phyloP scores from a whole-genome alignment of 2,329 filamentous ascomycete genomes.

The Talaromyces verruculosus region DNA sequence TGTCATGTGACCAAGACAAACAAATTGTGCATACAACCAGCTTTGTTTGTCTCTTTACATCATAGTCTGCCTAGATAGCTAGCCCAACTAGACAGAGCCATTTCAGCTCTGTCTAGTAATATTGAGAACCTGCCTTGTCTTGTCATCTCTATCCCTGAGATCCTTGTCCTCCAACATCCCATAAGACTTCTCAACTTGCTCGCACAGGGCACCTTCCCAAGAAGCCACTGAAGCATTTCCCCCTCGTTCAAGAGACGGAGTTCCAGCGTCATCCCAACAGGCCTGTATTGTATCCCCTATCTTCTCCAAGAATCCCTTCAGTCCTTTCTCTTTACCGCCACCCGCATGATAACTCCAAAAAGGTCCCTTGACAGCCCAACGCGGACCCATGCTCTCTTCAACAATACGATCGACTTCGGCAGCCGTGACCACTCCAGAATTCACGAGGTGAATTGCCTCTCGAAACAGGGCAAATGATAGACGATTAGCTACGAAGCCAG shows the following conservation, averaged over 20 bases:
- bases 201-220: conserved; percentile 15
- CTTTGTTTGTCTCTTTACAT: background rate
- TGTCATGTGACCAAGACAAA: conserved; percentile 13
- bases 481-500: conserved; percentile 60
- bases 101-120: conserved; percentile 16
- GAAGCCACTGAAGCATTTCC: conserved; percentile 33
- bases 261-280: conserved; percentile 54
- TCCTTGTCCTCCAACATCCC: conserved; percentile 19
- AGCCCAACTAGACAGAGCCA: too few species aligned
- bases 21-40: background rate
- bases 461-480: conserved; percentile 58
- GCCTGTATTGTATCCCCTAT: conserved; percentile 57
- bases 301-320: conserved; percentile 56
- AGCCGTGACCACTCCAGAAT: conserved; percentile 54
- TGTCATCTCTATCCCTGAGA: conserved; percentile 22
- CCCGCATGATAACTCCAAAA: conserved; percentile 62
- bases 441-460: conserved; percentile 57
- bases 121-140: conserved; percentile 21
- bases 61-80: background rate
- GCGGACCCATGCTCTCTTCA: conserved; percentile 52
- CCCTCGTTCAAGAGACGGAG: conserved; percentile 35
- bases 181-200: conserved; percentile 22
- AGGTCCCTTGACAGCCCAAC: conserved; percentile 57
- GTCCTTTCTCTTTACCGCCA: conserved; percentile 52
- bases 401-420: conserved; percentile 56